phyloP scores from a whole-genome alignment of 1,284 basidiomycete genomes.

The Malassezia psittaci region DNA sequence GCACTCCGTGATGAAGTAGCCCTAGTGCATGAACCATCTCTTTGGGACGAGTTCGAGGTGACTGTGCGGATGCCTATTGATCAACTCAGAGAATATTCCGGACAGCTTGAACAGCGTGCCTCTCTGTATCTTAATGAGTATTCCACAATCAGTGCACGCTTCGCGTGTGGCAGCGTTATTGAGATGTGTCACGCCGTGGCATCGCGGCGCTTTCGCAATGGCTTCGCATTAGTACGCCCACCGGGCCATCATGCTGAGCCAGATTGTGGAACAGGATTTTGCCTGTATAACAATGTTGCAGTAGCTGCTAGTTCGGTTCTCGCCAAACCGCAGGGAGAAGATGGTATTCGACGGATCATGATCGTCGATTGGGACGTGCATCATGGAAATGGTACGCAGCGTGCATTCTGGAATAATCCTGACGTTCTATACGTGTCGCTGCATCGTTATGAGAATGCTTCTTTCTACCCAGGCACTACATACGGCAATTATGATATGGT shows the following conservation, averaged over 20 bases:
- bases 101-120: conserved; percentile 60
- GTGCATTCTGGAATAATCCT: conserved; percentile 82
- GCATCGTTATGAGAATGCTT: conserved; percentile 73
- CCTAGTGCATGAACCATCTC: conserved; percentile 76
- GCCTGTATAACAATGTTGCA: conserved; percentile 97
- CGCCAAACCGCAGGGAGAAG: conserved; percentile 55
- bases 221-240: conserved; percentile 89
- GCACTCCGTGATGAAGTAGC: conserved; percentile 68
- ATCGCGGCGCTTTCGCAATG: conserved; percentile 66
- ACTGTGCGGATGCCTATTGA: conserved; percentile 54
- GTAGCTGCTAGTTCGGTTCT: conserved; percentile 59
- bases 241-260: conserved; percentile 98
- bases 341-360: conserved; percentile 57
- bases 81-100: conserved; percentile 54
- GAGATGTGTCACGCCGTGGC: conserved; percentile 82
- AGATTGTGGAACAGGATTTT: conserved; percentile 95
- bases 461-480: conserved; percentile 81
- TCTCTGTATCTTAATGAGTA: conserved; percentile 83
- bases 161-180: conserved; percentile 89
- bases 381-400: conserved; percentile 95
- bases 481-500: conserved; percentile 77
- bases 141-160: conserved; percentile 70
- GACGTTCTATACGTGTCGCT: conserved; percentile 89
- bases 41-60: conserved; percentile 80
- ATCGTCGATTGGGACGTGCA: conserved; percentile 99